These are phyloP conservation scores for Mucor lusitanicus DNA, from an alignment of 371 early-diverging fungal genomes.

Conservation along the genomic window DNA sequence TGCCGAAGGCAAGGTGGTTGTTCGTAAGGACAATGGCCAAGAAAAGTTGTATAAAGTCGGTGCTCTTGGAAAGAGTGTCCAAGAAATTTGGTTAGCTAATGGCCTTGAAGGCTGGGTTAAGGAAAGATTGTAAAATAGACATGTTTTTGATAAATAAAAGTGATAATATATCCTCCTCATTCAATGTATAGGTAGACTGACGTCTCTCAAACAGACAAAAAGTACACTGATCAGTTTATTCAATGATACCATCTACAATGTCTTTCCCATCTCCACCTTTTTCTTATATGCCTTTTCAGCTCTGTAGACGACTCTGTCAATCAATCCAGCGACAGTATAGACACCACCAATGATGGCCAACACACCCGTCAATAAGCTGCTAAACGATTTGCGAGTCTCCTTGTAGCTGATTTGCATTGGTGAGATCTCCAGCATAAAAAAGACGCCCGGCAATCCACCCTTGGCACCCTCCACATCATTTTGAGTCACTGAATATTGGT, in stretches of 20 bases:
- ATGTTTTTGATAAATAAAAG: background rate
- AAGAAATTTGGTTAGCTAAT: slow-evolving; percentile 89
- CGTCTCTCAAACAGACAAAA: background rate
- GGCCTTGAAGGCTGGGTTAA: slow-evolving; percentile 94
- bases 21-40: slow-evolving; percentile 42
- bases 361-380: slow-evolving; percentile 86
- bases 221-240: background rate
- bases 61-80: slow-evolving; percentile 86
- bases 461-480: slow-evolving; percentile 54
- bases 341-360: slow-evolving; percentile 96
- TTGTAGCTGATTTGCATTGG: slow-evolving; percentile 92
- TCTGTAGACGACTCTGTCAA: slow-evolving; percentile 89
- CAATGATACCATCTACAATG: slow-evolving; percentile 17
- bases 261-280: slow-evolving; percentile 90
- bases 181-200: too few species aligned
- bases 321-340: slow-evolving; percentile 91
- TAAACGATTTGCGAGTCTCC: slow-evolving; percentile 82
- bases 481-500: slow-evolving; percentile 95
- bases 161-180: background rate
- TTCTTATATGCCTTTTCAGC: slow-evolving; percentile 79
- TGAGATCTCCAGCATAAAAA: slow-evolving; percentile 95
- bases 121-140: slow-evolving; percentile 37
- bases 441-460: slow-evolving; percentile 69
- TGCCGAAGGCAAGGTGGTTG: slow-evolving; percentile 57
- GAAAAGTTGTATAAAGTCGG: slow-evolving; percentile 64